phyloP scores from a whole-genome alignment of 805 yeast genomes.

The Starmerella apis region DNA sequence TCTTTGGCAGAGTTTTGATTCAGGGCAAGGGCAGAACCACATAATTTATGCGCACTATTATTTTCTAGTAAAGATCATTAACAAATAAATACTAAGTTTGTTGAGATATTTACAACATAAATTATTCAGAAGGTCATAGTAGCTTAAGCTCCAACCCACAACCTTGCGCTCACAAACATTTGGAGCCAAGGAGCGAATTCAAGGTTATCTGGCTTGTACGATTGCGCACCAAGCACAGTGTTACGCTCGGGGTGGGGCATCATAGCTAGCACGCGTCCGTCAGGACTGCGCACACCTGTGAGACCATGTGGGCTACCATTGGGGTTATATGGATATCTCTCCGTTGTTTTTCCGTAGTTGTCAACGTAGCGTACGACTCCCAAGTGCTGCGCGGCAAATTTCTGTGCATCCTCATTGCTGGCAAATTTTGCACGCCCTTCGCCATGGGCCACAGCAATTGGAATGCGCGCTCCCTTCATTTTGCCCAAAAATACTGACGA shows the following conservation, averaged over 20 bases:
- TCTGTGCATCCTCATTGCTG: conserved; percentile 36
- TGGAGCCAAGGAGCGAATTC: conserved; percentile 79
- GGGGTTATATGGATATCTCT: conserved; percentile 84
- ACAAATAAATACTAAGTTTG: background rate
- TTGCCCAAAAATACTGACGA: conserved; percentile 63
- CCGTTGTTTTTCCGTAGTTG: conserved; percentile 77
- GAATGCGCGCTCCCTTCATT: conserved; percentile 88
- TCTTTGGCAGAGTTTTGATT: background rate
- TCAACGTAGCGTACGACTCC: conserved; percentile 74
- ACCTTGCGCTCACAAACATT: conserved; percentile 83
- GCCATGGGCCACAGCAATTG: conserved; percentile 98
- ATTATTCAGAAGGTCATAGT: too few relatives aligned
- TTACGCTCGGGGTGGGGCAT: conserved; percentile 99
- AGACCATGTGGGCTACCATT: conserved; percentile 92
- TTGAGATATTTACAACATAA: conserved; percentile 1
- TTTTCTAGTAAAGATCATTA: background rate
- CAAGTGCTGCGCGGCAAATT: conserved; percentile 41
- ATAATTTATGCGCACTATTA: background rate
- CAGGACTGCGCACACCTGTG: conserved; percentile 79
- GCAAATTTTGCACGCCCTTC: conserved; percentile 85
- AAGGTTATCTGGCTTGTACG: conserved; percentile 59
- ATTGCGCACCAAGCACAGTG: conserved; percentile 73
- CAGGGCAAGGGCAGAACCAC: background rate
- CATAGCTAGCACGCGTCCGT: conserved; percentile 93
- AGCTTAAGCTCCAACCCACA: conserved; percentile 50